Conservation (phyloP, 2,329 filamentous ascomycete species). For the Bertia moriformis region DNA sequence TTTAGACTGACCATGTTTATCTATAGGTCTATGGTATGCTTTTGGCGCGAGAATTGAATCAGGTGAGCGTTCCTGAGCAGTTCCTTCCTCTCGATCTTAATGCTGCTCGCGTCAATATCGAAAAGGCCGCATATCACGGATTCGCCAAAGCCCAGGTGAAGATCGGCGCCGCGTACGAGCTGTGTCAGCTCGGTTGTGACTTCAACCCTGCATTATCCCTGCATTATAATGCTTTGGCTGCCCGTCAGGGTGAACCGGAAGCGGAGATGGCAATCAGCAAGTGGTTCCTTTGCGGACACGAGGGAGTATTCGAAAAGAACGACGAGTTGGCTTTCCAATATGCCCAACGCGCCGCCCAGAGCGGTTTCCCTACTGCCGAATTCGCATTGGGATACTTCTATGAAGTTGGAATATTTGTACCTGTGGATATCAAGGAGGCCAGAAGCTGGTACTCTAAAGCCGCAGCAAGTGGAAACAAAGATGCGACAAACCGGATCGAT, state of each 20-base stretch:
- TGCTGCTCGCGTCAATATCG: slow-evolving; percentile 71
- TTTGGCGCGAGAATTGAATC: slow-evolving; percentile 76
- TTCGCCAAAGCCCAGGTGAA: slow-evolving; percentile 95
- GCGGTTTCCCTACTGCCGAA: slow-evolving; percentile 75
- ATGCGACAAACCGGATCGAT: slow-evolving; percentile 69
- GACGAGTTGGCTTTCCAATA: slow-evolving; percentile 87
- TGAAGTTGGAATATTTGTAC: slow-evolving; percentile 85
- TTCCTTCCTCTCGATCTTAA: slow-evolving; percentile 59
- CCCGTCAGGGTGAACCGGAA: slow-evolving; percentile 81
- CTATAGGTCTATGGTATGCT: slow-evolving; percentile 63
- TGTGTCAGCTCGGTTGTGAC: slow-evolving; percentile 84
- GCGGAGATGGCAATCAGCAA: slow-evolving; percentile 93
- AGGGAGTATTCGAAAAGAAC: slow-evolving; percentile 85
- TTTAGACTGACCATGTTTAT: not conserved
- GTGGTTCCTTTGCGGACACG: slow-evolving; percentile 94
- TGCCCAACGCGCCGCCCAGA: slow-evolving; percentile 69
- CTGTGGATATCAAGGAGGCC: slow-evolving; percentile 70
- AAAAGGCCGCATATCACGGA: slow-evolving; percentile 88
- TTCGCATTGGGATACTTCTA: slow-evolving; percentile 96
- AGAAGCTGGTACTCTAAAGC: slow-evolving; percentile 82
- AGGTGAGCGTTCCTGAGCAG: slow-evolving; percentile 63
- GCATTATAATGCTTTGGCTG: slow-evolving; percentile 88
- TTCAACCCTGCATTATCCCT: slow-evolving; percentile 86
- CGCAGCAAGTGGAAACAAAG: slow-evolving; percentile 78
- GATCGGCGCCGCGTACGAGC: slow-evolving; percentile 90